phyloP scores from a whole-genome alignment of 306 rosid genomes.

The Castanea mollissima region DNA sequence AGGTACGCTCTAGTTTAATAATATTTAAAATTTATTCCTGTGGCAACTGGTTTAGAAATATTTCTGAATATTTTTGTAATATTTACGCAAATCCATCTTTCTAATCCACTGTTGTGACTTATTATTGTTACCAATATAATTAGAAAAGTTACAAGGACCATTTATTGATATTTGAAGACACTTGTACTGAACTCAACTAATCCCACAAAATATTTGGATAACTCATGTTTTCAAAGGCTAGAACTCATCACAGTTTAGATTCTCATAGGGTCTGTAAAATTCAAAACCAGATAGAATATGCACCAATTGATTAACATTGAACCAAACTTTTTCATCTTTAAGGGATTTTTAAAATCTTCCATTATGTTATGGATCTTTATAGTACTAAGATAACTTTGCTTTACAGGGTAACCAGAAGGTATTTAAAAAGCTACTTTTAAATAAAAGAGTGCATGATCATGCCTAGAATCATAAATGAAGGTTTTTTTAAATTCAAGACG shows the following conservation, averaged over 20 bases:
- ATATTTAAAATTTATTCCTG: not conserved
- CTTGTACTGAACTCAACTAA: not conserved
- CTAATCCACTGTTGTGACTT: not conserved
- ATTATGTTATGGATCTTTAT: not conserved
- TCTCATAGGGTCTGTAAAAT: too few species aligned
- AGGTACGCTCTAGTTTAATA: slow-evolving; percentile 43
- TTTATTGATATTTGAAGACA: too few species aligned
- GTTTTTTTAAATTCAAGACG: not conserved
- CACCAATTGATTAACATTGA: not conserved
- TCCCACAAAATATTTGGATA: not conserved
- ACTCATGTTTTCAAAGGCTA: too few species aligned
- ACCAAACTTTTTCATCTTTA: not conserved
- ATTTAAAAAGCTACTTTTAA: not conserved
- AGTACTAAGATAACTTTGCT: not conserved
- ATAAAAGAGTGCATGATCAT: not conserved
- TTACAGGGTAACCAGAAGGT: not conserved
- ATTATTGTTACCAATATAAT: not conserved
- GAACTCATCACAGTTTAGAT: too few species aligned
- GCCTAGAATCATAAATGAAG: not conserved
- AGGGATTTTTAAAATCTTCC: not conserved
- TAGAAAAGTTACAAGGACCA: not conserved
- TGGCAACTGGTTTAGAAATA: not conserved
- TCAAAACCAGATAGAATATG: too few species aligned
- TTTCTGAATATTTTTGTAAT: not conserved
- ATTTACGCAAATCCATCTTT: not conserved